These are phyloP conservation scores for Tetragonia tetragonoides DNA, from an alignment of 148 eudicot species.

Conservation along the genomic window DNA sequence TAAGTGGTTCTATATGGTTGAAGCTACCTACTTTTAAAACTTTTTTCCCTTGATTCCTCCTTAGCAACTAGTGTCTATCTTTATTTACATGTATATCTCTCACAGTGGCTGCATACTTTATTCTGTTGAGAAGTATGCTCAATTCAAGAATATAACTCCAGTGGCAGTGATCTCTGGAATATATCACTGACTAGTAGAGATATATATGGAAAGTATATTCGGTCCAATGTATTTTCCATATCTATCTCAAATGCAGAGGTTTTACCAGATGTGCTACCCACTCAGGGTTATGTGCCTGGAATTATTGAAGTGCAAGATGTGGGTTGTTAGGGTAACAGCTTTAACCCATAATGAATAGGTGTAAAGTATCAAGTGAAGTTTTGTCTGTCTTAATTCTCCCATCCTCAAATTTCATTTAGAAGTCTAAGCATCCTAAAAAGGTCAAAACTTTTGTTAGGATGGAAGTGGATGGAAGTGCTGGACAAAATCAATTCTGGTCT, in stretches of 20 bases:
- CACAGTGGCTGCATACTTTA: neutral
- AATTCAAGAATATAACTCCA: neutral
- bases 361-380: neutral
- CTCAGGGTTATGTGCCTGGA: too few species aligned
- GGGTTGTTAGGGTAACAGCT: neutral
- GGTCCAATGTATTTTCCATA: neutral
- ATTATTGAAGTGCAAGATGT: neutral
- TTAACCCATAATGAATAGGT: neutral
- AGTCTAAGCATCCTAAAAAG: neutral
- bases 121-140: neutral
- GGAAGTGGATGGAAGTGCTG: neutral
- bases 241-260: neutral
- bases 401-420: neutral
- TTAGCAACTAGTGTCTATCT: neutral
- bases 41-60: neutral
- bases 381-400: neutral
- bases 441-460: neutral
- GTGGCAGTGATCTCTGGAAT: neutral
- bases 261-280: too few species aligned
- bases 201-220: neutral
- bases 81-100: neutral
- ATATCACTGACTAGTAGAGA: too few species aligned
- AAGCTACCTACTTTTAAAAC: neutral
- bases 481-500: neutral
- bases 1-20: neutral